Evolutionary conservation across 1,284 basidiomycete genomes (phyloP).

Genomic region (Neonothopanus nambi): DNA sequence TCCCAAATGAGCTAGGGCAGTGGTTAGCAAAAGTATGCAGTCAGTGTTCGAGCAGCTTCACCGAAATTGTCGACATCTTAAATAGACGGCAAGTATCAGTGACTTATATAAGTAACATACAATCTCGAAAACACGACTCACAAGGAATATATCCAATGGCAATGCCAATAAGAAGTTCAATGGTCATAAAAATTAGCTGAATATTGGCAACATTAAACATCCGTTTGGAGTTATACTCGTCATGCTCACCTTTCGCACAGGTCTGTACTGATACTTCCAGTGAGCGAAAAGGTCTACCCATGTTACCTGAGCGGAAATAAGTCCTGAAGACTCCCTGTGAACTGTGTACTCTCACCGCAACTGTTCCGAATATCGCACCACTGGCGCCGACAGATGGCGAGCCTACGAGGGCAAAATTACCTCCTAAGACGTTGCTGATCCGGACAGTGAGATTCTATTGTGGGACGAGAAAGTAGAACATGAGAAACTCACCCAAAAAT

Average conservation of each 20-base stretch:
- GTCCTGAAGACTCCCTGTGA: slow-evolving; percentile 1
- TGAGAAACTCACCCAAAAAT: slow-evolving; percentile 72
- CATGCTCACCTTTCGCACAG: slow-evolving; percentile 64
- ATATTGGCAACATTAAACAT: not conserved
- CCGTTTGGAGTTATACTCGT: not conserved
- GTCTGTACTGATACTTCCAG: slow-evolving; percentile 86
- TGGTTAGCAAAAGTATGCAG: slow-evolving; percentile 6
- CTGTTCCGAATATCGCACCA: slow-evolving; percentile 91
- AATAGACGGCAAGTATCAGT: slow-evolving; percentile 8
- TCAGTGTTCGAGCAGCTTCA: slow-evolving; percentile 29
- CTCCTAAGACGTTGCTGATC: slow-evolving; percentile 80
- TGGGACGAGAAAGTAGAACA: slow-evolving; percentile 10
- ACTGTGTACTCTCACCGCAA: slow-evolving; percentile 59
- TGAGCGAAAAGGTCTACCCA: slow-evolving; percentile 92
- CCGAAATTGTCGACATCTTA: slow-evolving; percentile 80
- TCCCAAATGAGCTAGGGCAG: slow-evolving; percentile 64
- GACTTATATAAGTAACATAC: slow-evolving; percentile 7
- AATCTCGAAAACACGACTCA: slow-evolving; percentile 35
- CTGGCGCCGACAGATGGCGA: slow-evolving; percentile 92
- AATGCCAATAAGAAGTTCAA: slow-evolving; percentile 85
- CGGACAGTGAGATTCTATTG: not conserved
- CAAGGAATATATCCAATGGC: slow-evolving; percentile 85
- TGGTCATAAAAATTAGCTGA: slow-evolving; percentile 76
- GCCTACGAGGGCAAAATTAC: slow-evolving; percentile 88
- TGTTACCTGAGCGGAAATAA: slow-evolving; percentile 42